Base-by-base conservation (phyloP, 1,284 basidiomycete species). In the Moesziomyces sp. region DNA sequence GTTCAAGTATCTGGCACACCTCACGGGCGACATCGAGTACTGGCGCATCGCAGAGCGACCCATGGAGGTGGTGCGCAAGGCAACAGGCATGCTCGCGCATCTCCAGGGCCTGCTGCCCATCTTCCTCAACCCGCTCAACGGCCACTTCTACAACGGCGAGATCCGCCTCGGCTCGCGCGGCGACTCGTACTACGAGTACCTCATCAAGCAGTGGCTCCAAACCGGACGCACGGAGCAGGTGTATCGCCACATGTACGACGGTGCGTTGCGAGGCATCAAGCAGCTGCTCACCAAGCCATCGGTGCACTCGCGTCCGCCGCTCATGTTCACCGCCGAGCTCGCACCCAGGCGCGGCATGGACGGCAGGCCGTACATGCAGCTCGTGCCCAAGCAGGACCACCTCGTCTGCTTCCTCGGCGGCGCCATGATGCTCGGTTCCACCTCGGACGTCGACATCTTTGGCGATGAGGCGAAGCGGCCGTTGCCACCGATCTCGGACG, bases 371-470 rank as follows among this genome's bases (percentile, higher is more conserved):
- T 60, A 43, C 34, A 77, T 78, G 68, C 45, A 47, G 24, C 86
- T 92, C 16, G 86, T 88, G 1, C 91, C 92, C 16, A 96, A 97
- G 85, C 95, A 98, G 86, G 95, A 98, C 83, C 95, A 97, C 84
- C 89, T 98, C 21, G 94, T 93, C 1, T 97, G 95, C 85, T 98
- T 97, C 89, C 86, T 97, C 47, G 94, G 91, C 38, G 94, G 94
- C 6, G 92, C 92, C 2, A 88, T 97, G 75, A 91, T 97, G 88
- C 88, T 97, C 7, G 94, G 95, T 21, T 91, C 94, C 14, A 63
- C 63, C 11, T 70, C 67, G 8, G 28, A 40, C 0, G 28, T 52
- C 3, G 74, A 76, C 53, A 52, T 59, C 34, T 62, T 67, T 34
- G 77, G 64, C 2, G 54, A 59, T 19, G 30, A n/a, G 1, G 19